These are phyloP conservation scores for Davidsoniella australis DNA, from an alignment of 2,329 filamentous ascomycete species.

Conservation along the genomic window DNA sequence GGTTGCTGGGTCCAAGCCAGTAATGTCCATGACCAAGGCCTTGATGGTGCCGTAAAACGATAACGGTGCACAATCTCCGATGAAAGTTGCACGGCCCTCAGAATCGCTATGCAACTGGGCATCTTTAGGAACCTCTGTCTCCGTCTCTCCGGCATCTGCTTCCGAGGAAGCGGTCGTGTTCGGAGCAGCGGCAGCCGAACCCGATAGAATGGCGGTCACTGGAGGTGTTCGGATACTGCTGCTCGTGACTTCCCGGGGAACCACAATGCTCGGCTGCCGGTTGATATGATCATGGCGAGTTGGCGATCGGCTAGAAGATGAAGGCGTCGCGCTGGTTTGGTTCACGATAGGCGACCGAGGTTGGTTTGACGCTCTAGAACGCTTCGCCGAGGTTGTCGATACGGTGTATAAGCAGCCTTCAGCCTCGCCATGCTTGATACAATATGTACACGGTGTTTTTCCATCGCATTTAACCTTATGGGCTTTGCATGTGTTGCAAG, in stretches of 20 bases:
- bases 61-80: constrained; percentile 38
- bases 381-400: constrained; percentile 17
- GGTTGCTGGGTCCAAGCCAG: too few species aligned
- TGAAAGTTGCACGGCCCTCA: constrained; percentile 36
- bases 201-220: neutral
- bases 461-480: constrained; percentile 40
- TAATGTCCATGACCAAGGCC: constrained; percentile 24
- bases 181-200: neutral
- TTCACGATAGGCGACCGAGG: too few species aligned
- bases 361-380: too few species aligned
- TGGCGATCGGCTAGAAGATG: neutral
- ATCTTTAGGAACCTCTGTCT: constrained; percentile 37
- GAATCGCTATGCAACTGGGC: constrained; percentile 34
- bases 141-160: constrained; percentile 14
- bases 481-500: constrained; percentile 36
- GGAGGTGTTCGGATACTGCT: too few species aligned
- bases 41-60: constrained; percentile 39
- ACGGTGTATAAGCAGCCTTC: constrained; percentile 31
- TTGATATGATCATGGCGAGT: neutral
- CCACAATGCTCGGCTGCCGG: too few species aligned
- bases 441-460: constrained; percentile 34
- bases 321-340: neutral
- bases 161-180: neutral
- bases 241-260: too few species aligned
- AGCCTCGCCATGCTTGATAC: constrained; percentile 26